These are phyloP conservation scores for Raddia guianensis DNA, from an alignment of 176 grass and related monocot genomes.

Conservation along the genomic window DNA sequence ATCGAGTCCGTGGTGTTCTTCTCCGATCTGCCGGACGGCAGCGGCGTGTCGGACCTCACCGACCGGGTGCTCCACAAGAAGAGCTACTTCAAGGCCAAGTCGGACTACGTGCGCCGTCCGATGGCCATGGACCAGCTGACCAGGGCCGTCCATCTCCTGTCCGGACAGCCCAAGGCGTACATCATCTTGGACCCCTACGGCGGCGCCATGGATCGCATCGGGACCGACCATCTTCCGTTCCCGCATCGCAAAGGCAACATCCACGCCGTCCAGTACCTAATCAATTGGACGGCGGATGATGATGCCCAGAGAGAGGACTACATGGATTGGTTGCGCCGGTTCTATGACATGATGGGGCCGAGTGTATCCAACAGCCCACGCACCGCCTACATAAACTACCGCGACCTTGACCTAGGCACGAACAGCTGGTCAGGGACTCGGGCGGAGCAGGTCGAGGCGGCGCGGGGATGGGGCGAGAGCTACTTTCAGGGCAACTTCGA, in stretches of 20 bases:
- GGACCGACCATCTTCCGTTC: constrained; percentile 50
- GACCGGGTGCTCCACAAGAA: constrained; percentile 52
- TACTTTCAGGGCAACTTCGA: constrained; percentile 77
- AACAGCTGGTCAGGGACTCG: not conserved
- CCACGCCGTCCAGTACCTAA: constrained; percentile 59
- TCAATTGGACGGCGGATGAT: constrained; percentile 45
- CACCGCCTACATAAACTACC: constrained; percentile 73
- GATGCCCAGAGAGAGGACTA: constrained; percentile 31
- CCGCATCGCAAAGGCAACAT: constrained; percentile 71
- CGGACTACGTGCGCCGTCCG: constrained; percentile 59
- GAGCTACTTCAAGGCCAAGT: constrained; percentile 86
- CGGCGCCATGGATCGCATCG: constrained; percentile 60
- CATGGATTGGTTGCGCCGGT: constrained; percentile 55
- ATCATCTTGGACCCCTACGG: constrained; percentile 87
- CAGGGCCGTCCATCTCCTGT: constrained; percentile 22
- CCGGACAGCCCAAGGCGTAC: constrained; percentile 60
- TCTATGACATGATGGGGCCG: constrained; percentile 55
- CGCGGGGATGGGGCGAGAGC: constrained; percentile 58
- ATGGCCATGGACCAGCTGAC: constrained; percentile 16
- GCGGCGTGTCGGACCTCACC: constrained; percentile 39
- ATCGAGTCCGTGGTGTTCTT: constrained; percentile 78
- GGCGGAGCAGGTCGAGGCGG: constrained; percentile 19
- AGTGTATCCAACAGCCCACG: constrained; percentile 50
- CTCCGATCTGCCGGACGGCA: constrained; percentile 56
- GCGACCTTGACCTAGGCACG: constrained; percentile 72